Evolutionary conservation across 129 eudicot genomes (phyloP).

Genomic region (Centrapalus pauciflorus): DNA sequence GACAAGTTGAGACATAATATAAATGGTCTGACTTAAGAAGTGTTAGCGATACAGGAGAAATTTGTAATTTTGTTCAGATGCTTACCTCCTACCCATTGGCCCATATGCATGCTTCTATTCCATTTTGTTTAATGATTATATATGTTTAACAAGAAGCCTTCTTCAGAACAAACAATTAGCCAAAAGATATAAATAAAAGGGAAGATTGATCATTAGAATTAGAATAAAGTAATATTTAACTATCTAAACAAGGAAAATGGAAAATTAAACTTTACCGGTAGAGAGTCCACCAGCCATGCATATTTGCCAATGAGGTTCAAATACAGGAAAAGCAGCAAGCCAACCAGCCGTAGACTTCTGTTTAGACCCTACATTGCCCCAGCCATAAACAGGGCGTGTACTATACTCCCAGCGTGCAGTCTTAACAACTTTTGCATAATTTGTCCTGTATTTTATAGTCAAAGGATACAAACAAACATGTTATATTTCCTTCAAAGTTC

Average conservation of each 20-base stretch:
- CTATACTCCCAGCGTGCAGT: constrained; percentile 95
- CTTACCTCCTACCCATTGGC: too few species aligned
- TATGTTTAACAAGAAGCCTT: background rate
- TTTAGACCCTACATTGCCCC: constrained; percentile 87
- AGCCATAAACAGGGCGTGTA: constrained; percentile 90
- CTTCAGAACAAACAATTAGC: background rate
- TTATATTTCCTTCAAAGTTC: constrained; percentile 2
- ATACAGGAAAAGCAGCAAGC: constrained; percentile 99
- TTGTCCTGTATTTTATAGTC: constrained; percentile 48
- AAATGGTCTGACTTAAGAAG: background rate
- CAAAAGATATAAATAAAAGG: background rate
- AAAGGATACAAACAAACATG: constrained; percentile 8
- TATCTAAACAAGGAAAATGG: background rate
- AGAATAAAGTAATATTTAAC: background rate
- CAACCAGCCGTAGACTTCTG: constrained; percentile 97
- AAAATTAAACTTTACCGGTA: constrained; percentile 47
- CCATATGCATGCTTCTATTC: background rate
- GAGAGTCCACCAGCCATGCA: constrained; percentile 99
- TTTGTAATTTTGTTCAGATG: background rate
- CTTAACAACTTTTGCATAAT: constrained; percentile 64
- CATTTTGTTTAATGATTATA: background rate
- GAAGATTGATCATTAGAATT: constrained; percentile 5
- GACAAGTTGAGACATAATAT: background rate
- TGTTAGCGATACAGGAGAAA: background rate
- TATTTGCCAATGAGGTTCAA: constrained; percentile 99